These are phyloP conservation scores for Bryum argenteum DNA, from an alignment of 225 moss, liverwort and hornwort genomes.

Conservation along the genomic window DNA sequence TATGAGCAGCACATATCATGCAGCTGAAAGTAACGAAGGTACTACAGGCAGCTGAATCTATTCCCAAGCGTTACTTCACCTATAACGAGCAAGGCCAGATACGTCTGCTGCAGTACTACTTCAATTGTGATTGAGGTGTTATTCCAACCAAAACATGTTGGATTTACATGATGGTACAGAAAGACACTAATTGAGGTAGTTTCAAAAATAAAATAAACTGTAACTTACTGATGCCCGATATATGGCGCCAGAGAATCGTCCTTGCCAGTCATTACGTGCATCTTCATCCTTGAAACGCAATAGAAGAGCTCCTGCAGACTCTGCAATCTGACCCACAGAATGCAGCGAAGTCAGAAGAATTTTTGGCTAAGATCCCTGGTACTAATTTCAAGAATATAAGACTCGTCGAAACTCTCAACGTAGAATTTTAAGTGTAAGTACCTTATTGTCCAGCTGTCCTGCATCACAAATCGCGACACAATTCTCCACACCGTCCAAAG, in stretches of 20 bases:
- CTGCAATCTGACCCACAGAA: constrained; percentile 61
- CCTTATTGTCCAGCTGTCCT: constrained; percentile 92
- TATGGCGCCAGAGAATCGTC: constrained; percentile 73
- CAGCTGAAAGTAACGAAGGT: not conserved
- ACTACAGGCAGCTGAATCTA: not conserved
- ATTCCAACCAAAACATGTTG: no score
- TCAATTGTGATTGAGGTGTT: no score
- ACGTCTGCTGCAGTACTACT: no score
- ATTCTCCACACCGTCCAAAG: constrained; percentile 71
- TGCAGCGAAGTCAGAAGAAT: constrained; percentile 4
- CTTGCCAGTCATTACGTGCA: constrained; percentile 69
- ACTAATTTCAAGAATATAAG: not conserved
- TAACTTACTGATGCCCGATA: constrained; percentile 76
- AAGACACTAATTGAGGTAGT: not conserved
- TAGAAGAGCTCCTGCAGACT: constrained; percentile 83
- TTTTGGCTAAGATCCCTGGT: not conserved
- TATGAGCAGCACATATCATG: not conserved
- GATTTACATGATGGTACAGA: not conserved
- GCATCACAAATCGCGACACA: constrained; percentile 87
- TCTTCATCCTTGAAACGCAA: constrained; percentile 76
- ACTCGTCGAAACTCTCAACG: not conserved
- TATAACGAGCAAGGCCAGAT: not conserved
- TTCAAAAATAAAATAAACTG: not conserved
- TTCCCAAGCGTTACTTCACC: not conserved
- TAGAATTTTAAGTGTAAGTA: not conserved